Percentiles rank a stretch among this genome's conserved stretches.
Conservation (phyloP, 1,284 basidiomycete species). For the Cryptococcus sp. region DNA sequence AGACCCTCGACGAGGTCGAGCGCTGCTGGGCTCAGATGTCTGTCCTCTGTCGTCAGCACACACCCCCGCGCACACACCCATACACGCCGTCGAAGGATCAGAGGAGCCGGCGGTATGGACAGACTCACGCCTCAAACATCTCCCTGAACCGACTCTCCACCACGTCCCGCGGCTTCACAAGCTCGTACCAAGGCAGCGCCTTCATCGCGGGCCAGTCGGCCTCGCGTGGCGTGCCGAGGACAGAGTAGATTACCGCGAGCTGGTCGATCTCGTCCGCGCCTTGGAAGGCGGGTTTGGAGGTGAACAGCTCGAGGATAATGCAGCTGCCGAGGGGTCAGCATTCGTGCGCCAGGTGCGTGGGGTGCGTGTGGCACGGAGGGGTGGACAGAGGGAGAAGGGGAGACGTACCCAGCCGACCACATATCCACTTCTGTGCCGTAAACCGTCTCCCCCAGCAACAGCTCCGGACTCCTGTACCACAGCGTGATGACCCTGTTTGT, state of each 20-base stretch:
- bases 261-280: conserved; percentile 97
- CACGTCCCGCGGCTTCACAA: conserved; percentile 77
- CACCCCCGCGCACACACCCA: too few species aligned
- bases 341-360: too few species aligned
- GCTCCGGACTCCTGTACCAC: conserved; percentile 97
- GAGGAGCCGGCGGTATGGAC: too few species aligned
- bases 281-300: conserved; percentile 90
- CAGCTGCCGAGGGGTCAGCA: conserved; percentile 58
- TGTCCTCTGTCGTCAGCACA: conserved; percentile 34
- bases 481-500: conserved; percentile 98
- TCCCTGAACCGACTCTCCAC: conserved; percentile 71
- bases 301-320: conserved; percentile 97
- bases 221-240: conserved; percentile 84
- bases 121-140: conserved; percentile 70
- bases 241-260: conserved; percentile 83
- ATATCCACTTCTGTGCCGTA: conserved; percentile 99
- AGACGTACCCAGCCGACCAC: conserved; percentile 93
- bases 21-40: conserved; percentile 77
- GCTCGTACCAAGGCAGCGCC: conserved; percentile 93
- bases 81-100: too few species aligned
- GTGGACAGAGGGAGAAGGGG: too few species aligned
- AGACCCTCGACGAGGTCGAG: conserved; percentile 79
- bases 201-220: conserved; percentile 78
- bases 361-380: too few species aligned
- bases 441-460: conserved; percentile 90